Evolutionary conservation across 352 stramenopile genomes (phyloP).

Genomic region (Phytophthora cajani): DNA sequence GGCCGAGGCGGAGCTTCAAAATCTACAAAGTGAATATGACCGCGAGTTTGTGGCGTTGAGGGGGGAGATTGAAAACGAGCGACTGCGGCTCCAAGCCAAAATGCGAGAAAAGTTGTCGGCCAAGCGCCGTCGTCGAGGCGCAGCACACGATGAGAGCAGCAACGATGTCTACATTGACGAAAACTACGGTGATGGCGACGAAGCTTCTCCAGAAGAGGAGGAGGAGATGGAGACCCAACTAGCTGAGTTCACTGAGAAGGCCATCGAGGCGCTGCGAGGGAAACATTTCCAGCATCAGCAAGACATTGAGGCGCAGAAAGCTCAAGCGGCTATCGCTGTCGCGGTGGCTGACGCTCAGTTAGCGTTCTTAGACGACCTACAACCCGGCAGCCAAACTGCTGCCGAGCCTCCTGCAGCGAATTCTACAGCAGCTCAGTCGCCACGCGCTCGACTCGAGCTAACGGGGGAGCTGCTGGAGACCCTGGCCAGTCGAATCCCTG

Average conservation of each 20-base stretch:
- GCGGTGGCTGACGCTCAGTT: slow-evolving; percentile 30
- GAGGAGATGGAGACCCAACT: slow-evolving; percentile 30
- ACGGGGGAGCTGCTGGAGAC: slow-evolving; percentile 28
- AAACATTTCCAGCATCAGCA: slow-evolving; percentile 27
- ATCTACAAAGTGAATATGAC: slow-evolving; percentile 28
- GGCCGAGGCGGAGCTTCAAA: slow-evolving; percentile 21
- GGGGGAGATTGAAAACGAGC: slow-evolving; percentile 28
- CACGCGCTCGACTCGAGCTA: slow-evolving; percentile 5
- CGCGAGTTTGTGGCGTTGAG: slow-evolving; percentile 18
- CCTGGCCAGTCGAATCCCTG: slow-evolving; percentile 29
- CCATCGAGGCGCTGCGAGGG: slow-evolving; percentile 18
- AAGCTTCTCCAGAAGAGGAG: slow-evolving; percentile 12
- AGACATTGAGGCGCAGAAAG: slow-evolving; percentile 23
- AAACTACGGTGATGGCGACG: background rate
- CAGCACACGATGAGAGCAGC: background rate
- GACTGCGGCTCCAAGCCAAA: slow-evolving; percentile 28
- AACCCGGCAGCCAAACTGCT: background rate
- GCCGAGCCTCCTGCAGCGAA: background rate
- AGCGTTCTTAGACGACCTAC: slow-evolving; percentile 17
- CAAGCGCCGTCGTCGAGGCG: slow-evolving; percentile 10
- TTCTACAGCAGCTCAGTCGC: background rate
- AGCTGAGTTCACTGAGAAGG: slow-evolving; percentile 15
- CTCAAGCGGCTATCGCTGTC: slow-evolving; percentile 15
- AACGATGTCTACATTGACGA: slow-evolving; percentile 1
- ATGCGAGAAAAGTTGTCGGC: slow-evolving; percentile 18